phyloP scores from a whole-genome alignment of 106 monocot genomes.

The Allium cepa region DNA sequence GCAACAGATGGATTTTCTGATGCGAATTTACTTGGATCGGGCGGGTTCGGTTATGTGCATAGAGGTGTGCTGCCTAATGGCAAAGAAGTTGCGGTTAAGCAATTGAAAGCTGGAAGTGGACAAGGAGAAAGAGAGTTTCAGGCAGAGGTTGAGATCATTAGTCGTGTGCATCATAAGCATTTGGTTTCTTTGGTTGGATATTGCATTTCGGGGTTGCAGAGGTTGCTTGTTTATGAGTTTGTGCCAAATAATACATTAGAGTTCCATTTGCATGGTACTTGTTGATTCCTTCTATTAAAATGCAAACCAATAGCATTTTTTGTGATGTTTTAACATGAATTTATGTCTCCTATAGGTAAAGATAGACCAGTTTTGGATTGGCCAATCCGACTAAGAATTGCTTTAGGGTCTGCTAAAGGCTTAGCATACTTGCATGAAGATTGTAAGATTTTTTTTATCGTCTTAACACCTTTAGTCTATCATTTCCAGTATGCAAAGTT shows the following conservation, averaged over 20 bases:
- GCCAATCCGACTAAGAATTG: constrained; percentile 51
- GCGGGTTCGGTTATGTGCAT: constrained; percentile 73
- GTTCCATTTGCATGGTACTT: constrained; percentile 59
- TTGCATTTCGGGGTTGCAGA: constrained; percentile 53
- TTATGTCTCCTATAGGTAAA: constrained; percentile 12
- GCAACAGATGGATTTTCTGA: constrained; percentile 52
- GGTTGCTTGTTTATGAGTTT: constrained; percentile 72
- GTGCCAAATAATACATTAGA: constrained; percentile 53
- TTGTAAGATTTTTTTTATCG: constrained; percentile 27
- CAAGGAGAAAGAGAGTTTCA: constrained; percentile 62
- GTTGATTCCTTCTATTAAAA: not conserved
- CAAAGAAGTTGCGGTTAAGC: constrained; percentile 66
- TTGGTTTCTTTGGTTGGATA: constrained; percentile 69
- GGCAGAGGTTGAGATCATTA: constrained; percentile 59
- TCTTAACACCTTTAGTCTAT: not conserved
- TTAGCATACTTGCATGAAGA: constrained; percentile 77
- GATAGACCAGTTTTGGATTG: constrained; percentile 52
- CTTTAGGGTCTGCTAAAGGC: constrained; percentile 62
- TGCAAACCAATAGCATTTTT: not conserved
- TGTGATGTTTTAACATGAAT: not conserved
- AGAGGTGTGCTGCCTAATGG: constrained; percentile 53
- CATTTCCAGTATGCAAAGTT: not conserved
- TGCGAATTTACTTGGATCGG: constrained; percentile 52
- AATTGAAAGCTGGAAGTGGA: constrained; percentile 52
- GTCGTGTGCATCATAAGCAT: constrained; percentile 68